These are phyloP conservation scores for Starmerella potacharoeniae DNA, from an alignment of 805 yeast species.

Conservation along the genomic window DNA sequence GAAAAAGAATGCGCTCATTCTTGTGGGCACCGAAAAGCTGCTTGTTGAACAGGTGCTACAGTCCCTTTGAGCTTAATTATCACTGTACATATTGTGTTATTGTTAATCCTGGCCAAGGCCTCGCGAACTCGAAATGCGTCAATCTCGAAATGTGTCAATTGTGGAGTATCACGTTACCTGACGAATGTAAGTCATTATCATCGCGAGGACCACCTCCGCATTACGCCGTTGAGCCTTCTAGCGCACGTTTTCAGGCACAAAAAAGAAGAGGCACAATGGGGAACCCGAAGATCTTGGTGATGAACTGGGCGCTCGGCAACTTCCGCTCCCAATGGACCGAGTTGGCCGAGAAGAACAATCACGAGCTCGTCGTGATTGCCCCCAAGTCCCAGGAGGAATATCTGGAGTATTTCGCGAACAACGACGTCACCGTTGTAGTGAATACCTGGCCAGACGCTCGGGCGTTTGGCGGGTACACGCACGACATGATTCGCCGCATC, in stretches of 20 bases:
- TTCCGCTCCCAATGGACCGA: constrained; percentile 1
- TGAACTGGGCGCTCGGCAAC: constrained; percentile 9
- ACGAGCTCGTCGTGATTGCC: constrained; percentile 10
- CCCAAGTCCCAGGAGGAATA: constrained; percentile 18
- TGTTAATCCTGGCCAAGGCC: background rate
- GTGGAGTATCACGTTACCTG: background rate
- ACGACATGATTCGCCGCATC: constrained; percentile 17
- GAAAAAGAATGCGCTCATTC: constrained; percentile 16
- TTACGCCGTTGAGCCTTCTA: no score
- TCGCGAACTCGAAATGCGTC: no score
- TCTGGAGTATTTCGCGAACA: constrained; percentile 11
- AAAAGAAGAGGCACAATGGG: background rate
- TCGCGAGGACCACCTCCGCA: no score
- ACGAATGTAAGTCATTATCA: background rate
- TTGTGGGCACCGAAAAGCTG: constrained; percentile 28
- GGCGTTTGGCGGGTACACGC: constrained; percentile 18
- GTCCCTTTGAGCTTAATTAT: background rate
- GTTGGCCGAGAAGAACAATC: constrained; percentile 8
- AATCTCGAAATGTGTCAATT: background rate
- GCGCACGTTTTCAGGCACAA: no score
- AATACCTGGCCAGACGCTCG: constrained; percentile 21
- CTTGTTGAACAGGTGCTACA: constrained; percentile 18
- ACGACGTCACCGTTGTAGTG: constrained; percentile 18
- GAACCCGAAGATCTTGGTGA: constrained; percentile 3
- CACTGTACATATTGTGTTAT: background rate